Base-by-base conservation (phyloP, 441 rosid species). In the Manihot esculenta region DNA sequence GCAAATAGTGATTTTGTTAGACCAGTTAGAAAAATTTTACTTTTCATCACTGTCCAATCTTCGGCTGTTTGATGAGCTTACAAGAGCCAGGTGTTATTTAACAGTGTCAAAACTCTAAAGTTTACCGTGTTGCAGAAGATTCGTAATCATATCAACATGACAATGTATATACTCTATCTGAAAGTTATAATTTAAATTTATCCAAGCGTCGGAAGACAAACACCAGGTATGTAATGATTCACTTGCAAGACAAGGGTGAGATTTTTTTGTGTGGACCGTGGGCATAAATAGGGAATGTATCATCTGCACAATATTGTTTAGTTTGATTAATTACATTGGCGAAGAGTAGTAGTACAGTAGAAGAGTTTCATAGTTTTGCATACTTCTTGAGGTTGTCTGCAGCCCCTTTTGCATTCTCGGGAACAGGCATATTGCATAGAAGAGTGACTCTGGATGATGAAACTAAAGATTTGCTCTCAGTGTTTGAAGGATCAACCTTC, bases 401-500 rank as follows among this genome's bases (percentile, higher is more conserved):
- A 0, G 87, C 94, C 8, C 78, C 76, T 75, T 82, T 83, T 5
- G 81, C 84, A 49, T 79, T 76, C n/a, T 79, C 84, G 0, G 94
- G 88, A 62, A 87, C 84, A 10, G 87, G 83, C 88, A 87, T 45
- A 83, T 85, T 87, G 79, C 80, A 72, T 30, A 84, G 15, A 45
- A 87, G 84, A 27, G 87, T 89, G 27, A 87, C 94, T 77, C 85
- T 70, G 21, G 91, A 80, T 23, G 88, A 81, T 0, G 89, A 74
- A 20, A 85, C 79, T 81, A 80, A 51, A 18, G 82, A 59, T 73
- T 73, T 85, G 69, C 48, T 71, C 42, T 79, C 80, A 0, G 83
- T 71, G 69, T 77, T 74, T 18, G 80, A 71, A 2, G 81, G 81
- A 62, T 85, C 71, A 2, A 79, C 66, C 82, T 85, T 86, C 85